Evolutionary conservation across 495 filamentous ascomycete genomes (phyloP), one percentile per base, ranked within the genome.

Genomic region (Penicillium argentinense): DNA sequence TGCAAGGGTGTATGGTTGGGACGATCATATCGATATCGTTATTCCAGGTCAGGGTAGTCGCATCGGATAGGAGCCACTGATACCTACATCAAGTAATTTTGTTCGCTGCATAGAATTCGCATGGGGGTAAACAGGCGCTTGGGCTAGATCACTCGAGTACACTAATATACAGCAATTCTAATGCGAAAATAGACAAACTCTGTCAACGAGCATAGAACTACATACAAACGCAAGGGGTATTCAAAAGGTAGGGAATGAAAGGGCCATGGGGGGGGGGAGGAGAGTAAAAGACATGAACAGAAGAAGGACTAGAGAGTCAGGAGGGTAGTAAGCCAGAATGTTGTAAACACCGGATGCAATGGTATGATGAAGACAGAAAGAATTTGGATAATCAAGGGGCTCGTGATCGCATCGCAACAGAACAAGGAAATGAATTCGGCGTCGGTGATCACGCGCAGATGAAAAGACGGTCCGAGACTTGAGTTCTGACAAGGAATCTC

Each of bases 151-250:
- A 28, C 28, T 22, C 12, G 24, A 53, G 47, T 51, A 54, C 47
- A 56, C 42, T 70, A 70, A 59, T 67, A 54, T 69, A 66, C 66
- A 71, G 53, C 49, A 61, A 49, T 54, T 67, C 64, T 64, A 68
- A 61, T 44, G 60, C 49, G 48, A 58, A 34, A 46, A 47, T 51
- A 53, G 39, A 33, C 14, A 38, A 47, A 17, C 43, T n/a, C 37
- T 42, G 40, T 40, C 49, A 51, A 42, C 38, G 47, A 41, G 27
- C 42, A 53, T 49, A 51, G 38, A 52, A 56, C 47, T 51, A 61
- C 51, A 61, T 46, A 49, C 13, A 32, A n/a, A 43, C 40, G 34
- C 44, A 55, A 56, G 51, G 60, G 52, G 56, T 59, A 59, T 57
- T 59, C 44, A 17, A 47, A 53, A 47, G 45, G 39, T 42, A 21